Percentiles rank a stretch among this genome's conserved stretches.
Evolutionary conservation across 2,329 filamentous ascomycete species (phyloP).

Genomic region (Botrytis pseudocinerea): DNA sequence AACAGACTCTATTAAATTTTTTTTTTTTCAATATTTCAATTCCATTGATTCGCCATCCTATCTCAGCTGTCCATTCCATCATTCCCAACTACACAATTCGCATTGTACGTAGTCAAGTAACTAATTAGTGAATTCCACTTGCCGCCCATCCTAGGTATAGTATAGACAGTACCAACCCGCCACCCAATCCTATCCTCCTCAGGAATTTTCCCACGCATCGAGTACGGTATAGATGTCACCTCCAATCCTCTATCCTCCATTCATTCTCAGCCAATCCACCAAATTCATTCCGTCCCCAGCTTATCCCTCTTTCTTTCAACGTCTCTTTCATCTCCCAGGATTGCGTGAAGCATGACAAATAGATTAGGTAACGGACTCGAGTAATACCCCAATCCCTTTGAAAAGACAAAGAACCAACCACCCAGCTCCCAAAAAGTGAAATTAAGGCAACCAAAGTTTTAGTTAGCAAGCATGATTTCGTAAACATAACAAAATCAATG

Average conservation of each 20-base stretch:
- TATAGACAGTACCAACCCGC: not conserved
- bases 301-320: not conserved
- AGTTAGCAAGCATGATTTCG: conserved; percentile 10
- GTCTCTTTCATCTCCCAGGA: not conserved
- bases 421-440: conserved; percentile 3
- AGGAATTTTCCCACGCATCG: not conserved
- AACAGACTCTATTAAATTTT: not conserved
- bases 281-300: not conserved
- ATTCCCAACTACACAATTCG: not conserved
- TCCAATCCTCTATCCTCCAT: not conserved
- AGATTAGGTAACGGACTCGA: not conserved
- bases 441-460: conserved; percentile 17
- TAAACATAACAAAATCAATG: not conserved
- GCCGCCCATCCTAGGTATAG: not conserved
- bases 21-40: not conserved
- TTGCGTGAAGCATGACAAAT: not conserved
- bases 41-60: conserved; percentile 2
- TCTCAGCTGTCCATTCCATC: not conserved
- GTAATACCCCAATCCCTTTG: not conserved
- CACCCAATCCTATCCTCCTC: not conserved
- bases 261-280: not conserved
- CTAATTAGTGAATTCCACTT: not conserved
- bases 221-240: not conserved
- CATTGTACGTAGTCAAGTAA: not conserved
- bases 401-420: conserved; percentile 3